Evolutionary conservation across 108 stramenopile species (phyloP), one percentile per base, ranked within the genome.

Genomic region (Cyclotella atomus): DNA sequence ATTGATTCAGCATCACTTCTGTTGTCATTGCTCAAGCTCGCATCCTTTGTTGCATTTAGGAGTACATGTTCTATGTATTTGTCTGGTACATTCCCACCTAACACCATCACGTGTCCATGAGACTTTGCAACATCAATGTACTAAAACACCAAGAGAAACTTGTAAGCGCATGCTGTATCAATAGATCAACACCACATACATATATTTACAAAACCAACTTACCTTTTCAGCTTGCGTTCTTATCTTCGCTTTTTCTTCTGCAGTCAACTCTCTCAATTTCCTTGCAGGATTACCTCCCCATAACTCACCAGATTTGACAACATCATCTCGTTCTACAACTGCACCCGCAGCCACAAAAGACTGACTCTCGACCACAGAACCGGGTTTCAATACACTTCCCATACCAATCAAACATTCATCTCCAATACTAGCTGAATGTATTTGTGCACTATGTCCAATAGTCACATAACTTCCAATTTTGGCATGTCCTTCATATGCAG

Each of bases 241-340:
- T 30, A 96, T 55, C 50, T 79, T 76, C 25, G 74, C 68, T 57
- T 81, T 88, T 68, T 96, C 90, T 55, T 82, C 75, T 2, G 82
- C 35, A 41, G 89, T 83, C 75, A 96, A 76, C 44, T 96, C 91
- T 59, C 92, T 73, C 28, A 93, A 29, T 61, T 96, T 96, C 27
- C 84, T 74, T 36, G 92, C 95, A 25, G 95, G 95, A 60, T 84
- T 87, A 0, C 95, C 95, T 15, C 84, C 90, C 95, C 95, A 96
- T 30, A 94, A 62, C 71, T 96, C 92, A 10, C 95, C 95, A 21
- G 71, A 35, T 43, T 76, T 86, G 35, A 94, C 87, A 12, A 82
- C 73, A 25, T 75, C 69, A 10, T 82, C 78, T 36, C 68, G 59
- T 53, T 85, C 65, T 15, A 96, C 54, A 3, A 92, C 91, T 9